Percentiles rank a stretch among this genome's conserved stretches.
Evolutionary conservation across 768 basidiomycete genomes (phyloP).

Genomic region (Antrodiella citrinella): DNA sequence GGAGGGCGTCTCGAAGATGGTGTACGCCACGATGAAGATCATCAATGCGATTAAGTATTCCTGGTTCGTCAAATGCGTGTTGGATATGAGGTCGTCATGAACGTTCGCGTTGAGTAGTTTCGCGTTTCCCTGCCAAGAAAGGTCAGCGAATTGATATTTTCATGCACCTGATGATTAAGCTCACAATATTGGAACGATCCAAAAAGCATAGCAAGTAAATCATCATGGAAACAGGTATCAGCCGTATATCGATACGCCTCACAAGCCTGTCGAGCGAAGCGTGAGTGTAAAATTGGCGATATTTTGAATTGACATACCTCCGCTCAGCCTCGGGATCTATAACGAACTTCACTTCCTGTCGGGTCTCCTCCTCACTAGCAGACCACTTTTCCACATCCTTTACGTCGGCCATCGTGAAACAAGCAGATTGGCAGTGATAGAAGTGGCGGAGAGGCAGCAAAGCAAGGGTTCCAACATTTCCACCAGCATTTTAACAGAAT

Average conservation of each 20-base stretch:
- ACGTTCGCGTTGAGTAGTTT: constrained; percentile 27
- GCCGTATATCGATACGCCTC: constrained; percentile 13
- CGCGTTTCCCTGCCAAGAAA: constrained; percentile 18
- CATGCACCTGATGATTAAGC: neutral
- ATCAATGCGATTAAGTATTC: constrained; percentile 31
- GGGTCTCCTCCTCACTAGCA: neutral
- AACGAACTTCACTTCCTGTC: neutral
- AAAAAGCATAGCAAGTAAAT: constrained; percentile 19
- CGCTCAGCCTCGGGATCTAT: constrained; percentile 6
- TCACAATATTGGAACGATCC: constrained; percentile 19
- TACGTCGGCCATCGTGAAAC: neutral
- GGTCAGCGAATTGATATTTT: neutral
- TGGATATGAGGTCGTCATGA: constrained; percentile 23
- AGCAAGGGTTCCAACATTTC: no score
- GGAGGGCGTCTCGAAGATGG: constrained; percentile 31
- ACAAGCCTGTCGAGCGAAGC: constrained; percentile 10
- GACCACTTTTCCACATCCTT: neutral
- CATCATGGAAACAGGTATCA: constrained; percentile 14
- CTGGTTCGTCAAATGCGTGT: constrained; percentile 19
- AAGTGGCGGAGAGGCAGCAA: no score
- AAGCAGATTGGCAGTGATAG: no score
- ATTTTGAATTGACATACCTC: constrained; percentile 1
- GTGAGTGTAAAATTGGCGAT: neutral
- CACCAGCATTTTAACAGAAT: no score
- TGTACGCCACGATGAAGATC: constrained; percentile 33